Evolutionary conservation across 305 asterid genomes (phyloP), one percentile per base, ranked within the genome.

Genomic region (Fraxinus xanthoxyloides): DNA sequence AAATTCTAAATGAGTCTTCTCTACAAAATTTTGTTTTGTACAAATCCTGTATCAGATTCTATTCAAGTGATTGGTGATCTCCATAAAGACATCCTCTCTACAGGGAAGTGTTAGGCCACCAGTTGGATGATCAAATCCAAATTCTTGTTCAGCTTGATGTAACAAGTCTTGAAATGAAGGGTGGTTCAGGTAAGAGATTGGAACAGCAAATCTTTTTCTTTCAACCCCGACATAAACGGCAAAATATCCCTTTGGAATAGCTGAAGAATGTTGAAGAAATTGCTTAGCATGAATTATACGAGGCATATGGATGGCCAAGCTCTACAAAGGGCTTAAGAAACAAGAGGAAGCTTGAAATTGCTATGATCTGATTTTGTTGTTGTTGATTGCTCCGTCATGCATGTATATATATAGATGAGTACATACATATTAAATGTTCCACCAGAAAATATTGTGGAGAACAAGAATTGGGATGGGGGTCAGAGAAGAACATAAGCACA

Each of bases 61-160:
- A 63, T 24, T 63, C 86, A 63, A 76, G 54, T n/a, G 72, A 76
- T 46, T 56, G 77, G 34, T 79, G 54, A 19, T 80, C 61, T 19
- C 75, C 74, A 80, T 36, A 77, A 15, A 74, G 12, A 8, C 75
- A 79, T 38, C 77, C 72, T 74, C 85, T 12, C 76, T 84, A 74
- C 92, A 88, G 8, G 91, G 72, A 24, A 63, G 38, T 35, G 38
- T 35, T 35, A 35, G 38, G 38, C 38, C 38, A 1, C 38, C 38
- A 35, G 38, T 6, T 0, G 90, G 90, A 82, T 86, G 90, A 80
- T 73, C 4, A 76, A 77, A 89, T 43, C 91, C 92, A n/a, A 81
- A 86, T 67, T 63, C 92, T 73, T 89, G 88, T 26, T 74, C 85
- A 19, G 78, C 56, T 32, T 34, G 77, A 46, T 51, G 69, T 2